Evolutionary conservation across 257 asterid genomes (phyloP).

Genomic region (Plantago major): DNA sequence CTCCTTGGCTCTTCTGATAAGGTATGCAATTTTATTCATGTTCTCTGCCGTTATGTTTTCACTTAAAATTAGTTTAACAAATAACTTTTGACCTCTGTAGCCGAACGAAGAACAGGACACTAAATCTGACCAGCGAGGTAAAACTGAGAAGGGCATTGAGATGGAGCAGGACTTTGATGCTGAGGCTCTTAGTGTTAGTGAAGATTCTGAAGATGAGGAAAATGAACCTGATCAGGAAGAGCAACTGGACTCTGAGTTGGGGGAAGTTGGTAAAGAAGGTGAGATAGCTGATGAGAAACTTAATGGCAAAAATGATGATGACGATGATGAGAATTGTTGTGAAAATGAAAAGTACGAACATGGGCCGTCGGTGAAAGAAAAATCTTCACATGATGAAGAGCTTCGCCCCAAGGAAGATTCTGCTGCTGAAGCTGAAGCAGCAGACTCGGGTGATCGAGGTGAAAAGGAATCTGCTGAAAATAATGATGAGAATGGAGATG

Average conservation of each 20-base stretch:
- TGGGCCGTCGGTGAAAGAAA: constrained; percentile 66
- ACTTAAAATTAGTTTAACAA: not conserved
- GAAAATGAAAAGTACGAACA: constrained; percentile 64
- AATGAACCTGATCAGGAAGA: constrained; percentile 49
- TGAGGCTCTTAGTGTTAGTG: constrained; percentile 63
- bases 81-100: constrained; percentile 36
- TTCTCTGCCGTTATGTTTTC: constrained; percentile 7
- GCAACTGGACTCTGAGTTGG: constrained; percentile 77
- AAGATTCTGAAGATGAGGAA: constrained; percentile 65
- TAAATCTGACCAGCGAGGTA: constrained; percentile 48
- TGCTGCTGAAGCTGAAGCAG: constrained; percentile 30
- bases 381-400: constrained; percentile 45
- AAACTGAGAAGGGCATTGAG: constrained; percentile 81
- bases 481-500: constrained; percentile 40
- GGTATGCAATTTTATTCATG: constrained; percentile 33
- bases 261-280: constrained; percentile 61
- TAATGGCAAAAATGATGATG: constrained; percentile 39
- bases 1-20: constrained; percentile 65
- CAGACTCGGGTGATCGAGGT: constrained; percentile 38
- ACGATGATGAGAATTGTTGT: constrained; percentile 32
- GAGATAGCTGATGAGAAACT: constrained; percentile 78
- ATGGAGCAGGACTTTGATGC: constrained; percentile 86
- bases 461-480: constrained; percentile 35
- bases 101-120: constrained; percentile 47
- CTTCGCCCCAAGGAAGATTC: constrained; percentile 75